These are phyloP conservation scores for Leptodontidium sp. DNA, from an alignment of 2,329 filamentous ascomycete genomes.

Conservation along the genomic window DNA sequence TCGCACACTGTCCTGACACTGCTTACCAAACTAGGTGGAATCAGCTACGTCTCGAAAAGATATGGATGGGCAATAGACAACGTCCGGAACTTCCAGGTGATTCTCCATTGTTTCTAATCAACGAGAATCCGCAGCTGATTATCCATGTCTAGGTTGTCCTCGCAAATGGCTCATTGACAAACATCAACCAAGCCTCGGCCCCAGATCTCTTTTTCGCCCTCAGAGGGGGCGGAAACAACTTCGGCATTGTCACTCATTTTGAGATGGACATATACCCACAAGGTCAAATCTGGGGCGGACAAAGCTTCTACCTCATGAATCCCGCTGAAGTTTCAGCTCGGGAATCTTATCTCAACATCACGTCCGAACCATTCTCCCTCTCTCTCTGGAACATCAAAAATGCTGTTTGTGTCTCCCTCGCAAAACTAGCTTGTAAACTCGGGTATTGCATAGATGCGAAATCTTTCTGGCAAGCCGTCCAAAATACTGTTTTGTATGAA, in stretches of 20 bases:
- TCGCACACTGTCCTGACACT: too few species aligned
- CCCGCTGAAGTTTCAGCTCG: not conserved
- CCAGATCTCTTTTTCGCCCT: conserved; percentile 46
- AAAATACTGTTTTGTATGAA: conserved; percentile 2
- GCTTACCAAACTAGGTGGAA: conserved; percentile 15
- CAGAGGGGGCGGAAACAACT: conserved; percentile 38
- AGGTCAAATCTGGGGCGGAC: conserved; percentile 22
- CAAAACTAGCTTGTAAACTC: not conserved
- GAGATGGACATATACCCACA: conserved; percentile 39
- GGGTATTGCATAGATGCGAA: conserved; percentile 12
- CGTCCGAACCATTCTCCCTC: not conserved
- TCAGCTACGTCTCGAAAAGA: conserved; percentile 24
- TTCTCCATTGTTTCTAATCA: too few species aligned
- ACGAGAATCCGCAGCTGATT: too few species aligned
- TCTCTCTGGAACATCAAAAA: conserved; percentile 13
- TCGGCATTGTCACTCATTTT: conserved; percentile 51
- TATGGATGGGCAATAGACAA: conserved; percentile 35
- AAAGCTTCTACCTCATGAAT: conserved; percentile 18
- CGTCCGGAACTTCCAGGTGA: conserved; percentile 32
- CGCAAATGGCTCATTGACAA: conserved; percentile 41
- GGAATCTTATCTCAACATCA: not conserved
- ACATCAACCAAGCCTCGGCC: conserved; percentile 40
- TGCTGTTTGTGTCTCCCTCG: not conserved
- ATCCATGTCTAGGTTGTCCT: conserved; percentile 40
- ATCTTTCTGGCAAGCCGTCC: conserved; percentile 3